These are phyloP conservation scores for Tulasnella sp. DNA, from an alignment of 768 basidiomycete species.

Conservation along the genomic window DNA sequence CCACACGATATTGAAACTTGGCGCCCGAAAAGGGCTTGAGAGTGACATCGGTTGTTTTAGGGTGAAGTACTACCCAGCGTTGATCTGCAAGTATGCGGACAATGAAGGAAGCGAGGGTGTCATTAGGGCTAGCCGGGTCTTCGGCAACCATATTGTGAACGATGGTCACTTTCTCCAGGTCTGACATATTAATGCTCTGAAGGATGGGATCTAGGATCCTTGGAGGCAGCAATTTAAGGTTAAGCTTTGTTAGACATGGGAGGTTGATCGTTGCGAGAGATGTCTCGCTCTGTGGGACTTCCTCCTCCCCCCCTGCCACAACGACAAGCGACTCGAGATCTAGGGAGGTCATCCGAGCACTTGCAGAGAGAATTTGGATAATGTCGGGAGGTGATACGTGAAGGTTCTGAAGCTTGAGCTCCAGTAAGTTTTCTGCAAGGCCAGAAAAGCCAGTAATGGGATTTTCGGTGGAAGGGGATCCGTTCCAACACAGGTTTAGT, in stretches of 20 bases:
- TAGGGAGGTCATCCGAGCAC: background rate
- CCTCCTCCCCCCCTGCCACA: background rate
- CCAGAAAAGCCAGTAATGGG: background rate
- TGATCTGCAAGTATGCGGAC: background rate
- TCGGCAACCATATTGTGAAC: background rate
- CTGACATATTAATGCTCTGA: background rate
- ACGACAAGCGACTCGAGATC: background rate
- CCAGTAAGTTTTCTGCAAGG: background rate
- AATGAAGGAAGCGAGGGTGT: background rate
- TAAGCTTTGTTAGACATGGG: background rate
- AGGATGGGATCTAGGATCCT: background rate
- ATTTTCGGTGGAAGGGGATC: background rate
- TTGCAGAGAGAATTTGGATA: background rate
- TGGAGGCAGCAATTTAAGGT: background rate
- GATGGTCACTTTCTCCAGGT: background rate
- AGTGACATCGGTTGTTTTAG: background rate
- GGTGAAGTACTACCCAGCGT: background rate
- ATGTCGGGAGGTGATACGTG: background rate
- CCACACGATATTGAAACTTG: background rate
- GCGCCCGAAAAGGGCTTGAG: background rate
- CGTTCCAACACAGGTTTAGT: background rate
- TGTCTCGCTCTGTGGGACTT: background rate
- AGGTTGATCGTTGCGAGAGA: no score
- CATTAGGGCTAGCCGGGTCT: background rate
- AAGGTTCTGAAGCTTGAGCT: background rate